Percentiles rank a stretch among this genome's conserved stretches.
Evolutionary conservation across 2,329 filamentous ascomycete genomes (phyloP).

Genomic region (Phialophora chinensis): DNA sequence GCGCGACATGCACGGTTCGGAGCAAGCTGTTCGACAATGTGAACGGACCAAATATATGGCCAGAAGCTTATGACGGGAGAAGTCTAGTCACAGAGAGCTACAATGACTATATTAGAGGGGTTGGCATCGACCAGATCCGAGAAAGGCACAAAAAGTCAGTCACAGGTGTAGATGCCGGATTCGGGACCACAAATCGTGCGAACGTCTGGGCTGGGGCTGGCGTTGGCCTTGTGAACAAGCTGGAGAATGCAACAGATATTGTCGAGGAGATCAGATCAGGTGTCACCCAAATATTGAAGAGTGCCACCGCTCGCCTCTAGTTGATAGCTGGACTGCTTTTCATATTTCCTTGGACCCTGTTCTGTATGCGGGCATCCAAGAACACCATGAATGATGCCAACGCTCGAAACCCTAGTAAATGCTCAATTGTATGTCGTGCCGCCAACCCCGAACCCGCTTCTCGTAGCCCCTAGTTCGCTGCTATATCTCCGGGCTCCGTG

Average conservation of each 20-base stretch:
- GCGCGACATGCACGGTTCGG: constrained; percentile 57
- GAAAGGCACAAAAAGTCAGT: constrained; percentile 15
- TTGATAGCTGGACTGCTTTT: neutral
- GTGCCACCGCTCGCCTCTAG: constrained; percentile 2
- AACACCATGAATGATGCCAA: neutral
- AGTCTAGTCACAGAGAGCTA: constrained; percentile 62
- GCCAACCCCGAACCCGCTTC: constrained; percentile 39
- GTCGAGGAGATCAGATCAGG: constrained; percentile 21
- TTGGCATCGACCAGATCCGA: constrained; percentile 24
- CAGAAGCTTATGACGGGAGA: constrained; percentile 61
- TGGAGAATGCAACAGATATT: constrained; percentile 24
- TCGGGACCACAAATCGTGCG: constrained; percentile 12
- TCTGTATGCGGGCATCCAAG: constrained; percentile 6
- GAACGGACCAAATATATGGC: constrained; percentile 65
- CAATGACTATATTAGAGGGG: constrained; percentile 22
- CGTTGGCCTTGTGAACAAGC: constrained; percentile 26
- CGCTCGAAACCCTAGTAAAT: neutral
- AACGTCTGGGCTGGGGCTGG: constrained; percentile 29
- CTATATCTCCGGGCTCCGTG: constrained; percentile 39
- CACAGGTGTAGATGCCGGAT: constrained; percentile 15
- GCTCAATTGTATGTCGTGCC: constrained; percentile 40
- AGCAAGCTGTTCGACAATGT: constrained; percentile 61
- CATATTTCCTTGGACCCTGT: neutral
- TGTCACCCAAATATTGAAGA: constrained; percentile 11
- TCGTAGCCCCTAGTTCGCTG: constrained; percentile 40